Conservation (phyloP, 164 flowering plant species). For the Aristolochia californica region DNA sequence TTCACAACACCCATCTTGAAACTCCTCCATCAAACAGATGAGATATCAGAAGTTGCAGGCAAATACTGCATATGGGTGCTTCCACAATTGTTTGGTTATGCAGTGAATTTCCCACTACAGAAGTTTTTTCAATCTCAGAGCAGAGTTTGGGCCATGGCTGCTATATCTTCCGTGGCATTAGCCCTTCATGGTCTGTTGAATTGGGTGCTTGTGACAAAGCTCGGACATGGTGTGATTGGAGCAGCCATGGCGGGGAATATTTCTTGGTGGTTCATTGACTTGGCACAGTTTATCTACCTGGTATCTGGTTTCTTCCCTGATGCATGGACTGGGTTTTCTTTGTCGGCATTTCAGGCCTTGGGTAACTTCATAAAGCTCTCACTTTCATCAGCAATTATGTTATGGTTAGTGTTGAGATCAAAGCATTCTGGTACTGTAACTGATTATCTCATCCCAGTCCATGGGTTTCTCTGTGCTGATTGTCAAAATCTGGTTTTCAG, state of each 20-base stretch:
- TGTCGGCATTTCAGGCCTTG: slow-evolving; percentile 28
- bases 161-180: slow-evolving; percentile 19
- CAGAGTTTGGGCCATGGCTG: slow-evolving; percentile 40
- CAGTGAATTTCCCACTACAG: slow-evolving; percentile 39
- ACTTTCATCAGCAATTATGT: slow-evolving; percentile 47
- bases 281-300: slow-evolving; percentile 28
- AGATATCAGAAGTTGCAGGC: slow-evolving; percentile 35
- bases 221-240: slow-evolving; percentile 31
- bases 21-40: slow-evolving; percentile 23
- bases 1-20: slow-evolving; percentile 37
- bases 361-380: slow-evolving; percentile 35
- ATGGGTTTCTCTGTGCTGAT: not conserved
- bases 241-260: slow-evolving; percentile 40
- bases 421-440: no score
- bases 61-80: slow-evolving; percentile 29
- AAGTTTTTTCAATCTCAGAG: slow-evolving; percentile 51
- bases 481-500: slow-evolving; percentile 15
- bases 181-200: slow-evolving; percentile 27
- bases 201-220: slow-evolving; percentile 31
- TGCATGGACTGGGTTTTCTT: slow-evolving; percentile 45
- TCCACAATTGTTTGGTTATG: slow-evolving; percentile 44
- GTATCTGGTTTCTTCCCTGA: slow-evolving; percentile 31
- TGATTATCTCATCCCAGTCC: not conserved
- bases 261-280: slow-evolving; percentile 34
- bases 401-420: slow-evolving; percentile 26